Conservation (phyloP, 139 green algal species). For the Tetratostichococcus sp. region DNA sequence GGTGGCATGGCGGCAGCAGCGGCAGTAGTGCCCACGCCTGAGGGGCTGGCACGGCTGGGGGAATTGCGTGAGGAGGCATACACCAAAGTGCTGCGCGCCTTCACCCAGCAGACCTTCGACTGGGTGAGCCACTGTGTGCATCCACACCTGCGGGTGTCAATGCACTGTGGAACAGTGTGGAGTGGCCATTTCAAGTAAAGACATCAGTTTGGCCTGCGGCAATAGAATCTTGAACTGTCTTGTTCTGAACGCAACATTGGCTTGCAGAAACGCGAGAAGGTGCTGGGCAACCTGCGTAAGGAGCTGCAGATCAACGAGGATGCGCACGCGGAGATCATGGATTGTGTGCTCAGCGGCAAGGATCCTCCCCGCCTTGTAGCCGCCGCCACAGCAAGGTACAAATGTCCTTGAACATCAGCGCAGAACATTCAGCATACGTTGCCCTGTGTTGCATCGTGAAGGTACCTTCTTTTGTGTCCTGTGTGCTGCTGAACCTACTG, state of each 20-base stretch:
- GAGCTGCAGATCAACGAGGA: conserved; percentile 17
- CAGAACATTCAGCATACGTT: too few relatives aligned
- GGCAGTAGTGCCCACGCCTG: not conserved
- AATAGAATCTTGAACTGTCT: too few relatives aligned
- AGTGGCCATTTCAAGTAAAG: not conserved
- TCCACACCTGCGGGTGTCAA: too few relatives aligned
- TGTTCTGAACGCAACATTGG: too few relatives aligned
- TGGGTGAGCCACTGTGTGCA: not conserved
- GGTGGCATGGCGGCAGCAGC: not conserved
- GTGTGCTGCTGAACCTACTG: too few relatives aligned
- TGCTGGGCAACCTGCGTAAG: conserved; percentile 13
- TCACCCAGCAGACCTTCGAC: conserved; percentile 4
- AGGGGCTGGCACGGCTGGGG: not conserved
- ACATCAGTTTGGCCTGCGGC: not conserved
- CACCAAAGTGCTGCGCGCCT: conserved; percentile 1
- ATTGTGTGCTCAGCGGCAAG: not conserved
- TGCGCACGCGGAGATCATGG: conserved; percentile 3
- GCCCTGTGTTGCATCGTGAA: too few relatives aligned
- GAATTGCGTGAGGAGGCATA: not conserved
- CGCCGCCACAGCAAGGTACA: too few relatives aligned
- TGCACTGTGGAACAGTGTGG: too few relatives aligned
- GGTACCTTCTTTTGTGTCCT: too few relatives aligned
- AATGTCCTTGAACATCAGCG: too few relatives aligned
- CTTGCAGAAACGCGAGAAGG: conserved; percentile 13
- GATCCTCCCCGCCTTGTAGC: not conserved